Evolutionary conservation across 441 rosid genomes (phyloP).

Genomic region (Dalechampia spathulata): DNA sequence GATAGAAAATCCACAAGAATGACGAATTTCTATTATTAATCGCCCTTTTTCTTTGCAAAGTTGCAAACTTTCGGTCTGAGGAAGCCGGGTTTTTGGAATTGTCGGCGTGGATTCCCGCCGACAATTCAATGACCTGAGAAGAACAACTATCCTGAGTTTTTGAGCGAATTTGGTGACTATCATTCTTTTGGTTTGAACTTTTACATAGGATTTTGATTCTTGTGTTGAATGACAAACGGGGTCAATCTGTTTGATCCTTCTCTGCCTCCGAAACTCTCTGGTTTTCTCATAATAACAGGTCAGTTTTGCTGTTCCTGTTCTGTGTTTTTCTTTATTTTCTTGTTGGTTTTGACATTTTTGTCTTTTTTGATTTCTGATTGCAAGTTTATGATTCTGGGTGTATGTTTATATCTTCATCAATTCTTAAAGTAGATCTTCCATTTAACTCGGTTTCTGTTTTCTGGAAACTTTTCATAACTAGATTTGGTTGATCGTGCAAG

Average conservation of each 20-base stretch:
- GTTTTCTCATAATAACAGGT: slow-evolving; percentile 19
- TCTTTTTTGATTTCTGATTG: too few relatives aligned
- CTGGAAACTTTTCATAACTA: background rate
- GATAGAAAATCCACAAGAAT: too few relatives aligned
- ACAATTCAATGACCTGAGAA: too few relatives aligned
- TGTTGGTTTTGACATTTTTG: background rate
- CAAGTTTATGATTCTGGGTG: background rate
- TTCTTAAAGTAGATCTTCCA: too few relatives aligned
- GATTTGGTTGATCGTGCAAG: background rate
- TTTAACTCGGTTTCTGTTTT: too few relatives aligned
- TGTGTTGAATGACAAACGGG: slow-evolving; percentile 14
- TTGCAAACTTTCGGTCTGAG: slow-evolving; percentile 25
- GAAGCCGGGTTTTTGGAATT: slow-evolving; percentile 39
- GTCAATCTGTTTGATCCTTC: slow-evolving; percentile 8
- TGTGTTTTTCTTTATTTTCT: background rate
- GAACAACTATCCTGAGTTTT: too few relatives aligned
- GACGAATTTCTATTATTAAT: background rate
- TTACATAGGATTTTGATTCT: slow-evolving; percentile 14
- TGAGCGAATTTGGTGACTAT: too few relatives aligned
- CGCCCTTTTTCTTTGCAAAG: background rate
- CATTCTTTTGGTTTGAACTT: background rate
- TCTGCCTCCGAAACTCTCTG: slow-evolving; percentile 17
- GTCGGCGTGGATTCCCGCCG: slow-evolving; percentile 26
- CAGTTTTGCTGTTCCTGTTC: slow-evolving; percentile 1
- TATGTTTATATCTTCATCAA: background rate